Evolutionary conservation across 768 basidiomycete species (phyloP), one percentile per base, ranked within the genome.

Genomic region (Suillus fuscotomentosus): DNA sequence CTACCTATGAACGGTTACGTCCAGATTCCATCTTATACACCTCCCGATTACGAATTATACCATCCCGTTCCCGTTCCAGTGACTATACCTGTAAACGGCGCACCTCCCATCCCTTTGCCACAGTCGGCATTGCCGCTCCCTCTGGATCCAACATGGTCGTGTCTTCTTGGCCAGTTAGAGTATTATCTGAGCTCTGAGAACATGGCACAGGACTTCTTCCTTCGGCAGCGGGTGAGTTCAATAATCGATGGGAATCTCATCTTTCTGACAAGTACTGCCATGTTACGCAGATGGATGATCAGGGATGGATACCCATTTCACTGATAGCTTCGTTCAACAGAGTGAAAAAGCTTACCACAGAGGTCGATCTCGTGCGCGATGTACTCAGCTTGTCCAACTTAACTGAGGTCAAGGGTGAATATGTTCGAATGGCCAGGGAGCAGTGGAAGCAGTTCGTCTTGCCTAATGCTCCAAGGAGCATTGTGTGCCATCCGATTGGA

Each of bases 141-240:
- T 2, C 72, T 92, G 14, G 93, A 95, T 70, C 76, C 85, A 27
- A 86, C 84, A 59, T 76, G 87, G 57, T 89, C 83, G 70, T 87
- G 84, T 72, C 79, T 97, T 34, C 83, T 97, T 51, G 89, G 86
- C 1, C 91, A 97, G 75, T 77, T 97, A 60, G 96, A 97, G 77
- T 97, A 94, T 75, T 98, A 97, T 78, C 82, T 98, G 69, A 93
- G 94, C 69, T 82, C 89, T 63, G 89, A 97, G 73, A 97, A 97
- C 73, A 82, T 98, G 79, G 90, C 85, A n/a, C 86, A 88, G 72
- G 95, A 98, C 74, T 83, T 91, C 68, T 97, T 84, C 78, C 80
- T 98, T 42, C 84, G 94, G 60, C 83, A 88, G 77, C 81, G 86
- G 79, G 94, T 92, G 70, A 72, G 88, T 81, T 17, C 56, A 56